Evolutionary conservation across 1,139 yeast genomes (phyloP).

Genomic region (Eremothecium sinecaudum): DNA sequence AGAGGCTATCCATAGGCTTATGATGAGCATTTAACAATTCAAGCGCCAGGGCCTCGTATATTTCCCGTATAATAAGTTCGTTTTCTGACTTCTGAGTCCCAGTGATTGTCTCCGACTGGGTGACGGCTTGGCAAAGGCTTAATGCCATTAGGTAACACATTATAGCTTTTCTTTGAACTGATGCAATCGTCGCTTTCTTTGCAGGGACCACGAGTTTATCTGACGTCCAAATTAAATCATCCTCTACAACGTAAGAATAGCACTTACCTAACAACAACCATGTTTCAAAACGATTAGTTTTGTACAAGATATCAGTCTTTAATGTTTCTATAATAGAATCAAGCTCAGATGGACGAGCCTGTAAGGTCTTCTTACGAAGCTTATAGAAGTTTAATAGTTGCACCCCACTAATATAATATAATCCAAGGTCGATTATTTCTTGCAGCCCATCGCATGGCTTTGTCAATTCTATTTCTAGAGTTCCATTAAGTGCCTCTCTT

Average conservation of each 20-base stretch:
- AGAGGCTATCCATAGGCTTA: conserved; percentile 51
- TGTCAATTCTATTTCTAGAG: conserved; percentile 35
- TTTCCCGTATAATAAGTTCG: conserved; percentile 31
- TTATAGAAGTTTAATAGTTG: conserved; percentile 58
- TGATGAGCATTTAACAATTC: conserved; percentile 27
- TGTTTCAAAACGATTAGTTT: conserved; percentile 63
- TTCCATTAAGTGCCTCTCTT: conserved; percentile 51
- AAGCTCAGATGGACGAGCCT: conserved; percentile 71
- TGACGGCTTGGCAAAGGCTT: conserved; percentile 34
- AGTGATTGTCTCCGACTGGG: conserved; percentile 4
- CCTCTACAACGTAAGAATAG: conserved; percentile 71
- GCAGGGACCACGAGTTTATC: conserved; percentile 66
- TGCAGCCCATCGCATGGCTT: conserved; percentile 32
- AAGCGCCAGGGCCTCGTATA: conserved; percentile 24
- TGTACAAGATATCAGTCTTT: conserved; percentile 56
- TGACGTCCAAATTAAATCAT: conserved; percentile 83
- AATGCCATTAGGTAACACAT: conserved; percentile 72
- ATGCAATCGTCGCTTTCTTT: conserved; percentile 52
- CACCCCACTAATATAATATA: conserved; percentile 67
- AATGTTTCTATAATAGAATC: conserved; percentile 63
- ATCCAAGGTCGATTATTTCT: conserved; percentile 42
- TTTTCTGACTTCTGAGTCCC: conserved; percentile 22
- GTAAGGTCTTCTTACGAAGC: conserved; percentile 62
- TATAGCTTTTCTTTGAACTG: conserved; percentile 59
- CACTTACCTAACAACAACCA: conserved; percentile 85